Evolutionary conservation across 495 filamentous ascomycete genomes (phyloP), one percentile per base, ranked within the genome.

Genomic region (Ascobolus immersus): DNA sequence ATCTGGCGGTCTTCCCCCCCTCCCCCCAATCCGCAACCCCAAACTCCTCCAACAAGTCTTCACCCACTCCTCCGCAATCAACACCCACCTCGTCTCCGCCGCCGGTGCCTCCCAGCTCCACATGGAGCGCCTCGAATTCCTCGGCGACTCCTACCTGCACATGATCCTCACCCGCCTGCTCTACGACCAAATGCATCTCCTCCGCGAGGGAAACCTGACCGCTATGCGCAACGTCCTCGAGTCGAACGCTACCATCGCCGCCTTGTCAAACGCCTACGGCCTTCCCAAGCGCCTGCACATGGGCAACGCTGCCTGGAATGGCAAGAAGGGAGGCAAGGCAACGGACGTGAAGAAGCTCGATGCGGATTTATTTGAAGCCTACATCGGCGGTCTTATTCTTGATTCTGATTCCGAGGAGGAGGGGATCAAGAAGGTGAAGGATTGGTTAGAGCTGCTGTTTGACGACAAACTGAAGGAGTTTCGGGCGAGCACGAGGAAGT

Each of bases 111-210:
- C 45, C 25, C 36, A 43, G 6, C 33, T 23, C 4, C 47, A 50
- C 35, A 49, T 49, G 14, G 65, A 71, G 36, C 57, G 67, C 10
- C 58, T 71, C 17, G 67, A 71, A 40, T 58, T 71, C 15, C 55
- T 71, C 12, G 67, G 67, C 11, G 67, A 71, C 45, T 66, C 67
- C 6, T 69, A 65, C 26, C 56, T 71, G 32, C 65, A 71, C 38
- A 52, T 65, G 11, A 62, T 71, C 27, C 57, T 64, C 21, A 63
- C 63, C 1, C 56, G 53, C 19, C 39, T 66, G 21, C 49, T 69
- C 17, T 65, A 57, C 54, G 33, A 49, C 8, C 52, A 38, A 25
- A 49, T 49, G 27, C 39, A 36, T 1, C 38, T 35, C 5, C 32
- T 28, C 11, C 42, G 47, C n/a, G 47, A 50, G 38, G 42, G 42